Percentiles rank a stretch among this genome's conserved stretches.
These are phyloP conservation scores for Lipomyces anomalus DNA, from an alignment of 805 yeast species.

Conservation along the genomic window DNA sequence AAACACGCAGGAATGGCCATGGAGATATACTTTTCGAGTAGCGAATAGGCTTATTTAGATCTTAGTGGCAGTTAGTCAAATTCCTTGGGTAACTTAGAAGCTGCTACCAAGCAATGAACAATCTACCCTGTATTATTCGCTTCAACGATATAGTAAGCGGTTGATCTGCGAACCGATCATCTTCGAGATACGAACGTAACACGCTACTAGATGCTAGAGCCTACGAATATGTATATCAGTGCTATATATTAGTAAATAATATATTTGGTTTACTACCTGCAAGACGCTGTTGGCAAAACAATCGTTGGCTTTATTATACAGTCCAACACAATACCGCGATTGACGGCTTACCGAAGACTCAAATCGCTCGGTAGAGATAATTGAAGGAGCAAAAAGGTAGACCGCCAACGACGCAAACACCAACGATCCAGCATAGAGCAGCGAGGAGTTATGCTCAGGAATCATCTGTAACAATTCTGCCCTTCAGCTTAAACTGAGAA, in stretches of 20 bases:
- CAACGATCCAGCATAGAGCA: slow-evolving; percentile 10
- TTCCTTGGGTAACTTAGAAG: neutral
- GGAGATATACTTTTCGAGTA: slow-evolving; percentile 56
- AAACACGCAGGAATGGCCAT: slow-evolving; percentile 67
- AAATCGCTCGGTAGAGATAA: slow-evolving; percentile 5
- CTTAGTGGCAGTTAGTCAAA: slow-evolving; percentile 20
- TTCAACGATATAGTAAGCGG: slow-evolving; percentile 19
- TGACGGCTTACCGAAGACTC: slow-evolving; percentile 4
- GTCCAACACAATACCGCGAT: slow-evolving; percentile 60
- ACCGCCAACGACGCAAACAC: slow-evolving; percentile 26
- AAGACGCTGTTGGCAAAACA: slow-evolving; percentile 88
- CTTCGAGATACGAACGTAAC: slow-evolving; percentile 12
- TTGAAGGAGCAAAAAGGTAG: slow-evolving; percentile 34
- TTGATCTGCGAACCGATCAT: slow-evolving; percentile 10
- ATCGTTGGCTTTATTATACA: slow-evolving; percentile 75
- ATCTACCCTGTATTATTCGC: slow-evolving; percentile 14
- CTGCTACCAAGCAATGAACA: neutral
- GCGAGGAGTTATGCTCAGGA: slow-evolving; percentile 9
- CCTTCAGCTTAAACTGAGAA: too few relatives aligned
- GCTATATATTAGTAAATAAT: too few relatives aligned
- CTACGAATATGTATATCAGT: neutral
- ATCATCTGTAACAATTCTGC: neutral
- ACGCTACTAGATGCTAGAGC: slow-evolving; percentile 17
- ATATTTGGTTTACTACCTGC: too few relatives aligned
- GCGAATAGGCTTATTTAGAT: slow-evolving; percentile 58